A percentile compares a stretch with the other conserved stretches of the same genome.
Conservation (phyloP, 345 rosid species). For the Hibiscus trionum region DNA sequence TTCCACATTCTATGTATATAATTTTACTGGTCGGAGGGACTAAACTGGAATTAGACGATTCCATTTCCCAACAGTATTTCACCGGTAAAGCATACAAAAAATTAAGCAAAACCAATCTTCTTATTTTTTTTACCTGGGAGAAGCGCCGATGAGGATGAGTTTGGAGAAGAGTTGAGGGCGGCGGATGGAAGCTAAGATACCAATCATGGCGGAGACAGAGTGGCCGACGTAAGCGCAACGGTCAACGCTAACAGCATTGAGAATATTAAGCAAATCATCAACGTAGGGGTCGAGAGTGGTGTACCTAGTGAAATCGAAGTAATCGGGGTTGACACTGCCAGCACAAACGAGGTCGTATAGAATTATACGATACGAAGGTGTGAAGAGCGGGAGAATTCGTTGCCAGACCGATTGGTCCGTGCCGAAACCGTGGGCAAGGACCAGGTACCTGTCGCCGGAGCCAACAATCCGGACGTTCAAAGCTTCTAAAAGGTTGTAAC, state of each 20-base stretch:
- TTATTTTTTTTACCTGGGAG: conserved; percentile 43
- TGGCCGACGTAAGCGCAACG: conserved; percentile 72
- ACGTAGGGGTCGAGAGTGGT: conserved; percentile 66
- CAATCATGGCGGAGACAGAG: conserved; percentile 88
- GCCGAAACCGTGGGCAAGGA: conserved; percentile 78
- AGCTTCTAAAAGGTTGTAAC: conserved; percentile 27
- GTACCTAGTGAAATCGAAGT: conserved; percentile 56
- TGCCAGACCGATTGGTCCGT: conserved; percentile 91
- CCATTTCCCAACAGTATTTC: neutral
- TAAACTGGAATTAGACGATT: no score
- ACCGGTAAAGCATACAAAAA: neutral
- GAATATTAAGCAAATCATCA: conserved; percentile 68
- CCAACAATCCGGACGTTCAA: conserved; percentile 68
- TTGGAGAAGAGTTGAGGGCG: conserved; percentile 78
- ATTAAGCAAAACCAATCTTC: neutral
- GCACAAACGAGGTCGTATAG: conserved; percentile 84
- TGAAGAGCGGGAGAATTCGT: conserved; percentile 58
- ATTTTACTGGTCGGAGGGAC: no score
- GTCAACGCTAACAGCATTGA: conserved; percentile 52
- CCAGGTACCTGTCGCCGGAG: conserved; percentile 51
- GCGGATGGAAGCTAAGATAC: conserved; percentile 69
- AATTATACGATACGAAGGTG: conserved; percentile 39
- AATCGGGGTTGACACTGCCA: conserved; percentile 76
- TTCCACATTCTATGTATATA: no score
- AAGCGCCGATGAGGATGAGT: conserved; percentile 69